Base-by-base conservation (phyloP, 1,284 basidiomycete genomes). In the Blastosporella zonata region DNA sequence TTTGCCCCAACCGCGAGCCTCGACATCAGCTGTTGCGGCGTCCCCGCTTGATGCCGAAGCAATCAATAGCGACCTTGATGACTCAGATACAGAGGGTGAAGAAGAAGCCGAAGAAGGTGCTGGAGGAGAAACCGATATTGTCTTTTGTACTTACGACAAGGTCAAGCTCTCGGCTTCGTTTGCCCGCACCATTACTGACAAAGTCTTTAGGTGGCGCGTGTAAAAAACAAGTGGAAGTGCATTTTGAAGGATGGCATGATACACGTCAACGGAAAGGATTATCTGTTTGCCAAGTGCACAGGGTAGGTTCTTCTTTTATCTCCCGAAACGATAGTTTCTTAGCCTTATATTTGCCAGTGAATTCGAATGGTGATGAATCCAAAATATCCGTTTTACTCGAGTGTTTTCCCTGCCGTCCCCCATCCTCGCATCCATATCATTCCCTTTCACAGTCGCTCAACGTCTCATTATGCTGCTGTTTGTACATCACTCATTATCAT, bases 141-240 rank as follows among this genome's bases (percentile, higher is more conserved):
- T 99, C 29, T 96, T 98, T 61, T 98, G 96, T 66, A 94, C 97
- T 9, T 99, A 98, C 65, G 97, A 99, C 68, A 99, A 99, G 84
- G 95, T 93, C 43, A 37, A 73, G 23, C 4, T n/a, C 18, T 1
- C 47, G 1, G 8, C 36, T 17, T 20, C 2, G 5, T 15, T 31
- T 25, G 3, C 5, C 3, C 7, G 2, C 1, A 10, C 1, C 28
- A n/a, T 9, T 46, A 23, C 47, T 53, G 46, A 50, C 36, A 47
- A 43, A 43, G 8, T 3, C 23, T 46, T 5, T 55, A 95, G 93
- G 94, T 97, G 29, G 93, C 95, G 50, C 82, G 97, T 17, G 95
- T 98, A 23, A 98, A 98, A 74, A 99, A 98, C 77, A 99, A 98
- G 75, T 99, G 97, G 97, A 99, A 99, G 77, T 97, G 95, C 53